These are phyloP conservation scores for Aspergillus pseudotamarii DNA, from an alignment of 2,329 filamentous ascomycete genomes.

Conservation along the genomic window DNA sequence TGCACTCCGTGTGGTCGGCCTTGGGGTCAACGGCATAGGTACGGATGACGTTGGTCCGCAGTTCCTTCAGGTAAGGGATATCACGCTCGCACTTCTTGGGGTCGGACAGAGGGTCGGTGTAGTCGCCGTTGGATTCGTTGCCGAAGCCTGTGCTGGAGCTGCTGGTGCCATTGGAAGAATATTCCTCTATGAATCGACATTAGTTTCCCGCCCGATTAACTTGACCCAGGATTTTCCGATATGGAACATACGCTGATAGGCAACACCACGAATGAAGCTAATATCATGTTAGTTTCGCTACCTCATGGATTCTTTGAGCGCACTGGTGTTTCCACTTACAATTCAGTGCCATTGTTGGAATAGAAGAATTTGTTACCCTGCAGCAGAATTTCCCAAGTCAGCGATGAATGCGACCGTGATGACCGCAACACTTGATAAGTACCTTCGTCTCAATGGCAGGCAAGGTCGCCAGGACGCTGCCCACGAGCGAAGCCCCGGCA, in stretches of 20 bases:
- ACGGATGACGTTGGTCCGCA: constrained; percentile 90
- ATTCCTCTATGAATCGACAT: constrained; percentile 46
- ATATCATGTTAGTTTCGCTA: neutral
- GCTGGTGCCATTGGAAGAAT: constrained; percentile 51
- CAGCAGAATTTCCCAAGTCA: constrained; percentile 1
- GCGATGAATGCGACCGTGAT: neutral
- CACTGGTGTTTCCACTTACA: constrained; percentile 48
- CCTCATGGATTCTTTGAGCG: neutral
- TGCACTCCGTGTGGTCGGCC: constrained; percentile 77
- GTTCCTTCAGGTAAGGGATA: constrained; percentile 74
- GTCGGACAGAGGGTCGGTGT: constrained; percentile 82
- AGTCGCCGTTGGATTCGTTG: constrained; percentile 51
- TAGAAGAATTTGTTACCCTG: constrained; percentile 88
- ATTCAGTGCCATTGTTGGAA: constrained; percentile 75
- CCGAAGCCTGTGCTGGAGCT: neutral
- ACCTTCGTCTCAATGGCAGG: constrained; percentile 67
- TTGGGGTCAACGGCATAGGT: constrained; percentile 89
- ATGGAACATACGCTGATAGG: constrained; percentile 71
- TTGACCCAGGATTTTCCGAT: neutral
- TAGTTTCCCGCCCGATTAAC: constrained; percentile 1
- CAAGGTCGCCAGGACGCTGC: constrained; percentile 55
- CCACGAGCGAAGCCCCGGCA: constrained; percentile 57
- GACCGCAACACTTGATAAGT: constrained; percentile 15
- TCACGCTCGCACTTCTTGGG: constrained; percentile 75
- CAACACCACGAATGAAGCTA: constrained; percentile 85